A percentile compares a stretch with the other conserved stretches of the same genome.
Evolutionary conservation across 1,284 basidiomycete genomes (phyloP).

Genomic region (Rhodofomes roseus): DNA sequence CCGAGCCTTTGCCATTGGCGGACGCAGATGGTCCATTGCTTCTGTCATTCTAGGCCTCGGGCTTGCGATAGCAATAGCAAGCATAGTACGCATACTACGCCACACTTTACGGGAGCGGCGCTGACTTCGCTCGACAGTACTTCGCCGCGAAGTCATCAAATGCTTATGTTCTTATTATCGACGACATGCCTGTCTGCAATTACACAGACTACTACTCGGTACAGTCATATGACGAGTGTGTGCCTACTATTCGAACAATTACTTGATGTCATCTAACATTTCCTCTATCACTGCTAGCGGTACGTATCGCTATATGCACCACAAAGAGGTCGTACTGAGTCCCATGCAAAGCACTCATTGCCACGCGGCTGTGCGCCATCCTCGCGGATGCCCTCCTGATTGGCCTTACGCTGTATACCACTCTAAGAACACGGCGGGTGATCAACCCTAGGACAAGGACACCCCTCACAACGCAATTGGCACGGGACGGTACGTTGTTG

Average conservation of each 20-base stretch:
- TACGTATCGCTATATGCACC: background rate
- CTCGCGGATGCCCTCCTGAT: constrained; percentile 2
- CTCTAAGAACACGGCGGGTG: background rate
- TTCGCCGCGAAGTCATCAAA: constrained; percentile 5
- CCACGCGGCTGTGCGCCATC: constrained; percentile 4
- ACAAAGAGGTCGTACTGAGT: too few species aligned
- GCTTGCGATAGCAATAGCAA: constrained; percentile 4
- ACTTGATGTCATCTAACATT: too few species aligned
- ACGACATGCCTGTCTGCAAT: constrained; percentile 2
- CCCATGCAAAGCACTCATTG: constrained; percentile 4
- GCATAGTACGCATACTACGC: constrained; percentile 6
- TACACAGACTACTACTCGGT: constrained; percentile 4
- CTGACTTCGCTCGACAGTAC: background rate
- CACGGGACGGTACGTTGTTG: constrained; percentile 6
- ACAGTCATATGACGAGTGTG: background rate
- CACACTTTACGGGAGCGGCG: too few species aligned
- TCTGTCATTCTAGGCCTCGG: constrained; percentile 4
- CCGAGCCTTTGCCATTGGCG: constrained; percentile 10
- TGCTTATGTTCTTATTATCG: background rate
- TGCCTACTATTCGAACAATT: background rate
- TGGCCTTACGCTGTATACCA: constrained; percentile 1
- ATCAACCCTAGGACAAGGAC: background rate
- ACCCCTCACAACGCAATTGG: background rate
- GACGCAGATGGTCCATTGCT: constrained; percentile 4
- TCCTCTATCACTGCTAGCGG: background rate